A percentile compares a stretch with the other conserved stretches of the same genome.
phyloP scores from a whole-genome alignment of 2,329 filamentous ascomycete genomes.

The Ceratocystis variospora region DNA sequence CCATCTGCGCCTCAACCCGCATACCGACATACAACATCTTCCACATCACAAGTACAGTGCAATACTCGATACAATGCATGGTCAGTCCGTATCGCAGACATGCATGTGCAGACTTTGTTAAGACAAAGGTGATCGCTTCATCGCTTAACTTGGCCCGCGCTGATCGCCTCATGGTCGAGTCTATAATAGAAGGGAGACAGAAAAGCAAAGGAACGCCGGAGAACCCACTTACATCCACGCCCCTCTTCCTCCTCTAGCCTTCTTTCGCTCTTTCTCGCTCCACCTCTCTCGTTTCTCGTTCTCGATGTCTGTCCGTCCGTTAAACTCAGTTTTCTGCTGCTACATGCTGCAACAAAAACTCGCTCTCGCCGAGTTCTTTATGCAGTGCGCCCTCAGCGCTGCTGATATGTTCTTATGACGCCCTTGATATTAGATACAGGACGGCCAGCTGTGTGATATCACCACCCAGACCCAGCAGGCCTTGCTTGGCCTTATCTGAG shows the following conservation, averaged over 20 bases:
- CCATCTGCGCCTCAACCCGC: neutral
- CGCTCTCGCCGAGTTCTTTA: conserved; percentile 1
- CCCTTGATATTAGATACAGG: neutral
- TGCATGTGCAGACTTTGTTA: neutral
- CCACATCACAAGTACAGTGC: neutral
- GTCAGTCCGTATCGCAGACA: neutral
- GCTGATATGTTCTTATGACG: neutral
- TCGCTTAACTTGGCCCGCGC: conserved; percentile 5
- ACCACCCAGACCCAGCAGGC: neutral
- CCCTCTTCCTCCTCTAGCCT: neutral
- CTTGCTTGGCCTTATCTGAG: neutral
- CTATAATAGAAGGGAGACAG: conserved; percentile 3
- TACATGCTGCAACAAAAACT: neutral
- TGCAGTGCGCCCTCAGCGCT: neutral
- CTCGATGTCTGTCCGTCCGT: neutral
- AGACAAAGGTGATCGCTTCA: conserved; percentile 5
- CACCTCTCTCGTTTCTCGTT: neutral
- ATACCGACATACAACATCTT: neutral
- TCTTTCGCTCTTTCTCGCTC: neutral
- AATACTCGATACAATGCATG: neutral
- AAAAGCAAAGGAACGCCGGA: conserved; percentile 2
- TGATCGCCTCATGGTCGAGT: conserved; percentile 3
- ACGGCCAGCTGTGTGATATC: neutral
- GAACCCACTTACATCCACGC: conserved; percentile 3
- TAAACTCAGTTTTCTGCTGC: neutral